phyloP scores from a whole-genome alignment of 202 grass and related monocot species.

The Panicum hallii region DNA sequence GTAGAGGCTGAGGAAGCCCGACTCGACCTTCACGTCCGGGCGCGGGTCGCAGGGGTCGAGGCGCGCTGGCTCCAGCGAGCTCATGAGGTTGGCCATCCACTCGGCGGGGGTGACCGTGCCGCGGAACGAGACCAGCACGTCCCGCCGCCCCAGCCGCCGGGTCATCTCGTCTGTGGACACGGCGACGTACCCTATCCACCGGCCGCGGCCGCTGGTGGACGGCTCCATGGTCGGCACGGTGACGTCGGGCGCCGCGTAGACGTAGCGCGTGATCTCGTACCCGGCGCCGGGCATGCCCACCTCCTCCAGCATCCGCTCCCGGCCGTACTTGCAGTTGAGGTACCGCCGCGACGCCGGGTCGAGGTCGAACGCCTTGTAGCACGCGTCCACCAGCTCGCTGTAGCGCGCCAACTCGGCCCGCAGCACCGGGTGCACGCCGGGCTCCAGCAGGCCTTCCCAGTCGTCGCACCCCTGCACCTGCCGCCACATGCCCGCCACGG shows the following conservation, averaged over 20 bases:
- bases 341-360: slow-evolving; percentile 58
- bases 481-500: slow-evolving; percentile 67
- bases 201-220: slow-evolving; percentile 43
- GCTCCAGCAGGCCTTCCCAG: slow-evolving; percentile 59
- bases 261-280: slow-evolving; percentile 70
- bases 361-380: slow-evolving; percentile 80
- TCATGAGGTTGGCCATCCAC: slow-evolving; percentile 84
- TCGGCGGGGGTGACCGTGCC: slow-evolving; percentile 71
- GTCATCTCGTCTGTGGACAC: slow-evolving; percentile 65
- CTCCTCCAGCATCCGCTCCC: slow-evolving; percentile 58
- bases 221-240: slow-evolving; percentile 54
- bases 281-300: slow-evolving; percentile 63
- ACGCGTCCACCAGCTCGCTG: slow-evolving; percentile 67
- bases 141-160: slow-evolving; percentile 60
- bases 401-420: slow-evolving; percentile 73
- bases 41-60: slow-evolving; percentile 69
- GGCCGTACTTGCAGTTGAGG: slow-evolving; percentile 75
- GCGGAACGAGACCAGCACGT: slow-evolving; percentile 75
- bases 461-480: slow-evolving; percentile 70
- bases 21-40: slow-evolving; percentile 77
- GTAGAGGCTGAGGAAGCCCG: slow-evolving; percentile 86
- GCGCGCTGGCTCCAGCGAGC: slow-evolving; percentile 66
- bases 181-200: slow-evolving; percentile 86
- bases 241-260: slow-evolving; percentile 74
- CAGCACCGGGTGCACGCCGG: slow-evolving; percentile 51